These are phyloP conservation scores for Trichoderma parareesei DNA, from an alignment of 495 filamentous ascomycete genomes.

Conservation along the genomic window DNA sequence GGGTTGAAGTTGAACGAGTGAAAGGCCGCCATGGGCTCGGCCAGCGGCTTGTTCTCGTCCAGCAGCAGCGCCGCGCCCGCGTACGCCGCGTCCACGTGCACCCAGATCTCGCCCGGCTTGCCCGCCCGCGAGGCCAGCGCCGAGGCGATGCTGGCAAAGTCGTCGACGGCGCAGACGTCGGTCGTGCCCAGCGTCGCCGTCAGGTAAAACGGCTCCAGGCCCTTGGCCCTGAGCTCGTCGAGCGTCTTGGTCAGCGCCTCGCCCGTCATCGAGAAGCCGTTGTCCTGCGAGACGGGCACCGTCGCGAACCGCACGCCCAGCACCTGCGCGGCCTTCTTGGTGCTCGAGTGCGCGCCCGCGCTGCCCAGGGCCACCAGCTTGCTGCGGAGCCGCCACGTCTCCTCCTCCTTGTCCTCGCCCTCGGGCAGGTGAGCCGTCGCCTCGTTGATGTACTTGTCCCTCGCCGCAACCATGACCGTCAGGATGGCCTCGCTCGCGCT, in stretches of 20 bases:
- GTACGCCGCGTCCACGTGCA: slow-evolving; percentile 95
- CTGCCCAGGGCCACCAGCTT: slow-evolving; percentile 76
- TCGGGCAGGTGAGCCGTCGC: slow-evolving; percentile 45
- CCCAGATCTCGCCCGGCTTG: slow-evolving; percentile 50
- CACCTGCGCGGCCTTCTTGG: slow-evolving; percentile 81
- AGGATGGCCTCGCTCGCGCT: slow-evolving; percentile 85
- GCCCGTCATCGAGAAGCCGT: slow-evolving; percentile 66
- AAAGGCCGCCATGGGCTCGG: slow-evolving; percentile 53
- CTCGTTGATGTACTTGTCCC: slow-evolving; percentile 68
- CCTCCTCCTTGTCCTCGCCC: slow-evolving; percentile 52
- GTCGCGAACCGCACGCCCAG: slow-evolving; percentile 70
- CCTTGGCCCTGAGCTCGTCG: slow-evolving; percentile 49
- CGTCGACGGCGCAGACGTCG: slow-evolving; percentile 78
- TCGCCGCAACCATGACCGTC: slow-evolving; percentile 79
- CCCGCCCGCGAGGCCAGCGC: slow-evolving; percentile 52
- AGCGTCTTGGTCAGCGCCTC: slow-evolving; percentile 50
- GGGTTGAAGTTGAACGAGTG: slow-evolving; percentile 93
- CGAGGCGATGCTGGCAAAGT: slow-evolving; percentile 60
- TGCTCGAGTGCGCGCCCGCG: slow-evolving; percentile 71
- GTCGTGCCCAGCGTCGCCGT: slow-evolving; percentile 85
- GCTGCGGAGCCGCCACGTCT: slow-evolving; percentile 54
- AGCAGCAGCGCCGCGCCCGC: slow-evolving; percentile 77
- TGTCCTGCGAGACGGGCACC: slow-evolving; percentile 50
- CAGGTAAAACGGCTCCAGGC: slow-evolving; percentile 77
- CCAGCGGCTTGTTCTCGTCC: slow-evolving; percentile 64